Evolutionary conservation across 2,329 filamentous ascomycete genomes (phyloP).

Genomic region (Berkeleyomyces rouxiae): DNA sequence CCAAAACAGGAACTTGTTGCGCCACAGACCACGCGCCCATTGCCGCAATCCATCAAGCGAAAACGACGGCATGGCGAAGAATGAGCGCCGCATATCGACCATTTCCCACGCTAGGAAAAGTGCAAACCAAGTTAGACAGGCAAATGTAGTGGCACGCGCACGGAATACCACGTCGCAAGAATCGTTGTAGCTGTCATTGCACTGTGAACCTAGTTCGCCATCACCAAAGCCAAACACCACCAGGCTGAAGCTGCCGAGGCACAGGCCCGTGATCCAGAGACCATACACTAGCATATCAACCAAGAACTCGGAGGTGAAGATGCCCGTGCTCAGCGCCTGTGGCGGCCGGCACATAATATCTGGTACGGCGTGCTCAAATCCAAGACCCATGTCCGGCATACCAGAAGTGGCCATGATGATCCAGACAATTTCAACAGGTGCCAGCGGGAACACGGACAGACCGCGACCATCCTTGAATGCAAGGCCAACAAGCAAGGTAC

Average conservation of each 20-base stretch:
- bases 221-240: constrained; percentile 47
- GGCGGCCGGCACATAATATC: constrained; percentile 55
- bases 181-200: constrained; percentile 40
- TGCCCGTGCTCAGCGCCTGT: constrained; percentile 41
- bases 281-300: constrained; percentile 54
- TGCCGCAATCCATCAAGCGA: constrained; percentile 27
- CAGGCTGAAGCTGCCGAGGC: constrained; percentile 44
- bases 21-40: constrained; percentile 52
- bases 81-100: constrained; percentile 52
- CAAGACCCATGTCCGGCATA: constrained; percentile 61
- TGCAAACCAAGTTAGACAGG: constrained; percentile 58
- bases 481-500: constrained; percentile 52
- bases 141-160: constrained; percentile 57
- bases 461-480: constrained; percentile 49
- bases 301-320: constrained; percentile 50
- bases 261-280: constrained; percentile 49
- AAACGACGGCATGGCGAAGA: constrained; percentile 50
- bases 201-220: constrained; percentile 39
- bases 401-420: constrained; percentile 67
- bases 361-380: constrained; percentile 52
- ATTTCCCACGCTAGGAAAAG: constrained; percentile 68
- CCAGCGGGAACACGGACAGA: constrained; percentile 55
- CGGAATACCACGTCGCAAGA: constrained; percentile 49
- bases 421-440: constrained; percentile 65
- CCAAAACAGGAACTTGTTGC: constrained; percentile 57